phyloP scores from a whole-genome alignment of 176 grass and related monocot species.

The Triticum dicoccoides region DNA sequence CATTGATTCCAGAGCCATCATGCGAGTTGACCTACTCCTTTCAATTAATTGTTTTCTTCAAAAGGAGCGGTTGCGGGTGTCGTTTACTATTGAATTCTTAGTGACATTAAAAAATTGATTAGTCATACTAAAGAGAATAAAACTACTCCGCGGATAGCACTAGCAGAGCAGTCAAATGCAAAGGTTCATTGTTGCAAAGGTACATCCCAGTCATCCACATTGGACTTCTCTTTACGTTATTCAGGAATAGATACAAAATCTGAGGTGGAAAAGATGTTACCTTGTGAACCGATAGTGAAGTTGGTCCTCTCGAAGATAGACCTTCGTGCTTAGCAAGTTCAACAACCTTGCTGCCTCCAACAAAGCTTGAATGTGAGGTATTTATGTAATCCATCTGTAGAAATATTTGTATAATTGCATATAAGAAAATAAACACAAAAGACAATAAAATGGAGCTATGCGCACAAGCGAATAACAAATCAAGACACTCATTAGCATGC shows the following conservation, averaged over 20 bases:
- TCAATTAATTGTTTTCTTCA: not conserved
- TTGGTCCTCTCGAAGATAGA: conserved; percentile 44
- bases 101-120: not conserved
- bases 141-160: not conserved
- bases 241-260: conserved; percentile 19
- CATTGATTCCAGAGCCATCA: conserved; percentile 10
- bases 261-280: conserved; percentile 38
- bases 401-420: conserved; percentile 11
- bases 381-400: conserved; percentile 96
- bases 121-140: conserved; percentile 2
- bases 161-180: not conserved
- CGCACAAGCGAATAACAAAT: conserved; percentile 11
- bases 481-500: conserved; percentile 5
- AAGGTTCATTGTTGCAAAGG: conserved; percentile 8
- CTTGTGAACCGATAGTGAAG: conserved; percentile 46
- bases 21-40: not conserved
- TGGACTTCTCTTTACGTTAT: not conserved
- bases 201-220: not conserved
- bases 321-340: conserved; percentile 68
- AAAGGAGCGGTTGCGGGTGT: not conserved
- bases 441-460: not conserved
- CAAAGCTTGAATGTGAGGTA: conserved; percentile 86
- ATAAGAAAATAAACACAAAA: conserved; percentile 29
- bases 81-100: not conserved
- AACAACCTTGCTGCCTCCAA: conserved; percentile 83